These are phyloP conservation scores for Xylaria nigripes DNA, from an alignment of 495 filamentous ascomycete species.

Conservation along the genomic window DNA sequence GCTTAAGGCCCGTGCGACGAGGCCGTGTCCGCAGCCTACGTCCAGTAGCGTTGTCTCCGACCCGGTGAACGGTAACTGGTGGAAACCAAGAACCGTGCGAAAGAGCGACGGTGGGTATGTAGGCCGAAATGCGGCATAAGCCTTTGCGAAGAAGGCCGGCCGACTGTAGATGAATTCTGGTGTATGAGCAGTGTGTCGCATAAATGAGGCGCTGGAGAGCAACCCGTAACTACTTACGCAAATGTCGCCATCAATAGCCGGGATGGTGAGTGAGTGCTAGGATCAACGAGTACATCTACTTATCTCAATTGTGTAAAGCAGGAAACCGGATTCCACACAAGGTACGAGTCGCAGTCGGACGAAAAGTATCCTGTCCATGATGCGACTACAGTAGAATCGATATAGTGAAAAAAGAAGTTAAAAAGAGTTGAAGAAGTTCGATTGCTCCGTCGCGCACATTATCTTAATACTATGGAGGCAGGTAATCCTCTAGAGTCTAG, in stretches of 20 bases:
- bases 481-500: background rate
- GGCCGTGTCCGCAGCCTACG: slow-evolving; percentile 54
- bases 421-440: background rate
- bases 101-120: slow-evolving; percentile 50
- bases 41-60: slow-evolving; percentile 41
- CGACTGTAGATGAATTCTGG: slow-evolving; percentile 21
- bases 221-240: slow-evolving; percentile 27
- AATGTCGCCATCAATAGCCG: slow-evolving; percentile 38
- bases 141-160: slow-evolving; percentile 43
- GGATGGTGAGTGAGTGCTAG: background rate
- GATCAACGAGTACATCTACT: background rate
- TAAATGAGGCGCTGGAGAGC: background rate
- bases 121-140: slow-evolving; percentile 58
- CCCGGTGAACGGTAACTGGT: slow-evolving; percentile 25
- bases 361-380: background rate
- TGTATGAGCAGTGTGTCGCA: background rate
- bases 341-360: background rate
- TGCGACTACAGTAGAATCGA: background rate
- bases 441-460: background rate
- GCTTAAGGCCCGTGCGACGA: slow-evolving; percentile 46
- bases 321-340: background rate
- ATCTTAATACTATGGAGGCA: background rate
- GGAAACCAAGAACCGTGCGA: slow-evolving; percentile 47
- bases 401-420: background rate
- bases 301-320: background rate